These are phyloP conservation scores for Trichoderma orchidacearum DNA, from an alignment of 495 filamentous ascomycete species.

Conservation along the genomic window DNA sequence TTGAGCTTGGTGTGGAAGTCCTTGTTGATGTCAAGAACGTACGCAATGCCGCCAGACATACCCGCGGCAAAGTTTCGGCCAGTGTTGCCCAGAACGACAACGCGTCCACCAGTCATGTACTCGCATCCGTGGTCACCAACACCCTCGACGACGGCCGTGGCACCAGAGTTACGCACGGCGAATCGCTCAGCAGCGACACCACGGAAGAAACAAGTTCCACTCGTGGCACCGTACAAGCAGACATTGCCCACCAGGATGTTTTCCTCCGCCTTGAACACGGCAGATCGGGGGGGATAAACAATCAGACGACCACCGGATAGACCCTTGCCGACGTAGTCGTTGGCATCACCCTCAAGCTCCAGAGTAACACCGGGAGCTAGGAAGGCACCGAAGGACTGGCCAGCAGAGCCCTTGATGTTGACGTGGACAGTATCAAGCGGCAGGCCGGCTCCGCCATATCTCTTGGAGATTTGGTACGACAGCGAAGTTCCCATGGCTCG, in stretches of 20 bases:
- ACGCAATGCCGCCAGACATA: constrained; percentile 99
- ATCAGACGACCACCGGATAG: constrained; percentile 92
- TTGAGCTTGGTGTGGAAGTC: constrained; percentile 96
- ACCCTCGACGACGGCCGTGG: constrained; percentile 92
- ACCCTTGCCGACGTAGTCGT: constrained; percentile 98
- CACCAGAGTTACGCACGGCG: constrained; percentile 94
- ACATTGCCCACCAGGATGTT: constrained; percentile 95
- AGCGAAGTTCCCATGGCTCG: constrained; percentile 88
- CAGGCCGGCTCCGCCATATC: constrained; percentile 80
- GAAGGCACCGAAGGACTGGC: constrained; percentile 95
- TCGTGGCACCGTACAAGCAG: constrained; percentile 93
- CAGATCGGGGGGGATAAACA: constrained; percentile 86
- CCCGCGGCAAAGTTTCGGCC: constrained; percentile 99
- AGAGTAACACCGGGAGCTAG: constrained; percentile 90
- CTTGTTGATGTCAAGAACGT: constrained; percentile 82
- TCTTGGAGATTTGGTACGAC: constrained; percentile 91
- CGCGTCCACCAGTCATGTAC: constrained; percentile 98
- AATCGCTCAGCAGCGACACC: constrained; percentile 96
- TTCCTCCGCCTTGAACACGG: constrained; percentile 95
- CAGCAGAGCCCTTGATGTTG: constrained; percentile 97
- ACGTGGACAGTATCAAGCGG: constrained; percentile 93
- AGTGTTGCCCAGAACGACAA: constrained; percentile 78
- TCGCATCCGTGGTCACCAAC: constrained; percentile 97
- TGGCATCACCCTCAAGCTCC: constrained; percentile 93
- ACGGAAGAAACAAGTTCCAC: constrained; percentile 93